Base-by-base conservation (phyloP, 2,329 filamentous ascomycete genomes). In the Colletotrichum chrysophilum region DNA sequence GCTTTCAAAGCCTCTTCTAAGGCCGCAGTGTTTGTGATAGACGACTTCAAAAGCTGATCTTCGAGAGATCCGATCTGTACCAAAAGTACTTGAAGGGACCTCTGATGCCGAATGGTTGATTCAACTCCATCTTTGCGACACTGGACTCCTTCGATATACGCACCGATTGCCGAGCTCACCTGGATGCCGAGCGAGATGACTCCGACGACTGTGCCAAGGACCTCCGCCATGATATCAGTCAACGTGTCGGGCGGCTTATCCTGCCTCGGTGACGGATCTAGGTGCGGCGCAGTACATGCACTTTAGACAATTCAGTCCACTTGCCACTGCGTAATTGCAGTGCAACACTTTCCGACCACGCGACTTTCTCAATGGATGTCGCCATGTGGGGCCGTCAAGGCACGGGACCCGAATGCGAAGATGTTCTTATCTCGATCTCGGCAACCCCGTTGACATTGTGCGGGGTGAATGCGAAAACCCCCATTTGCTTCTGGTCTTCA, bases 1-100 rank as follows among this genome's bases (percentile, higher is more conserved):
- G 26, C 28, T 7, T 12, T 10, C n/a, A 67, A 2, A 2, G 65
- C 10, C 18, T n/a, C 12, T 8, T 55, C 18, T 2, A 55, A 18
- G 10, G n/a, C 9, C 1, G 3, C 8, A 1, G 6, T 30, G 3
- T 16, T 32, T 30, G n/a, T 1, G 1, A 13, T 7, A 5, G 36
- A 3, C 0, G 28, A 28, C 5, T 5, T 48, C 9, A 2, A 7
- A 5, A n/a, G 32, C 1, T 1, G 0, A 0, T 58, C 2, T 18
- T 28, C 10, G 21, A 38, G 8, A 3, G 24, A 0, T 2, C 2
- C 21, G 7, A 30, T 26, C 7, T 58, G 66, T 3, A 18, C 16
- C 3, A 68, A 14, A 9, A 68, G 13, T 0, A 14, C 3, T 36
- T 68, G 30, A 21, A 38, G 9, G 0, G 66, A 58, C 2, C 3